Evolutionary conservation across 2,329 filamentous ascomycete genomes (phyloP).

Genomic region (Colletotrichum lupini): DNA sequence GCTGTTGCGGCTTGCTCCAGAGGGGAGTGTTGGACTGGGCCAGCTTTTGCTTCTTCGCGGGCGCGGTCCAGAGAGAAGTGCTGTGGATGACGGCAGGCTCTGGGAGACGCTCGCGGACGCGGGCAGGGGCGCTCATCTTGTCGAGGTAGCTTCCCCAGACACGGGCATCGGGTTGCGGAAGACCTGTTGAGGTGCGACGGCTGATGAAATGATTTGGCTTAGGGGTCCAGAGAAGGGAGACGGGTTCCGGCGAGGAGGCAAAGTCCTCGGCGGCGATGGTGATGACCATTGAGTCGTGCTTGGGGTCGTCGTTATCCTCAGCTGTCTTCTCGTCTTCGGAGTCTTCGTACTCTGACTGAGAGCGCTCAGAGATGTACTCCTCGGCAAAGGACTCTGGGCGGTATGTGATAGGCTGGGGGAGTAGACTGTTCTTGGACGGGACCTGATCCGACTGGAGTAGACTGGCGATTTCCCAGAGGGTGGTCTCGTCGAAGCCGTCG

Average conservation of each 20-base stretch:
- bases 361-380: constrained; percentile 47
- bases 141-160: constrained; percentile 50
- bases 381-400: constrained; percentile 37
- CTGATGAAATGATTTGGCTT: constrained; percentile 17
- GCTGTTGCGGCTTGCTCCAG: constrained; percentile 26
- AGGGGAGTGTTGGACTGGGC: constrained; percentile 6
- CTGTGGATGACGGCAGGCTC: constrained; percentile 48
- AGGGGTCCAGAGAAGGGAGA: constrained; percentile 31
- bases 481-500: constrained; percentile 70
- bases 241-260: constrained; percentile 19
- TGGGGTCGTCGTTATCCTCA: constrained; percentile 39
- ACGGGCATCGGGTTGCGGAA: constrained; percentile 50
- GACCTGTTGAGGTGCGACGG: constrained; percentile 38
- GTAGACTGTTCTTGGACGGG: constrained; percentile 62
- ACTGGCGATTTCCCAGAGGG: constrained; percentile 72
- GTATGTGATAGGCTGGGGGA: constrained; percentile 47
- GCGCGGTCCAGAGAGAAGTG: constrained; percentile 47
- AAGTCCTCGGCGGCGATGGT: constrained; percentile 43
- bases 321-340: constrained; percentile 40
- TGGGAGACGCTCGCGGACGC: constrained; percentile 42
- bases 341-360: constrained; percentile 38
- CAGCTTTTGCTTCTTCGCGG: background rate
- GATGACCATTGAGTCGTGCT: constrained; percentile 44
- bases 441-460: constrained; percentile 64
- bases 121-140: constrained; percentile 39